Percentiles rank a stretch among this genome's conserved stretches.
Conservation (phyloP, 176 grass and related monocot species). For the Paspalum vaginatum region DNA sequence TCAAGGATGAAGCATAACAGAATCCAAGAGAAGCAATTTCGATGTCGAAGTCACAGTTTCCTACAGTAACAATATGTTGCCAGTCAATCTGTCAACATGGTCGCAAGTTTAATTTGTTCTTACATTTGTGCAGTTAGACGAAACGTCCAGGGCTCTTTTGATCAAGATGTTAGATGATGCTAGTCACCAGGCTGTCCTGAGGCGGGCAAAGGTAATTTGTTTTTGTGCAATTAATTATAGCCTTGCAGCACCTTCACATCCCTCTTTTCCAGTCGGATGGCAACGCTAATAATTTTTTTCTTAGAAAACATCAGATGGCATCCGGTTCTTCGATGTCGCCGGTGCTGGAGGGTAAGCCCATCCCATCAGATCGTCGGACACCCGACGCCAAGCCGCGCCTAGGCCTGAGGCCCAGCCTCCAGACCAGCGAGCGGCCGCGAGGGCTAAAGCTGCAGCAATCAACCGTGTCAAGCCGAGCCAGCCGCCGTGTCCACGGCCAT, state of each 20-base stretch:
- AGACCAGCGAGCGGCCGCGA: neutral
- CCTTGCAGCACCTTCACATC: no score
- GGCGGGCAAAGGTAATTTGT: slow-evolving; percentile 54
- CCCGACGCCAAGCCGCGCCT: neutral
- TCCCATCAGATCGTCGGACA: slow-evolving; percentile 9
- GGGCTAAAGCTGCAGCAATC: slow-evolving; percentile 27
- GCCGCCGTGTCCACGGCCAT: neutral
- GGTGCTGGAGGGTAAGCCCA: slow-evolving; percentile 32
- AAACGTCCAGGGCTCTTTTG: slow-evolving; percentile 51
- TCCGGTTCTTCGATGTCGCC: slow-evolving; percentile 19
- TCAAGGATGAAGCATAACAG: neutral
- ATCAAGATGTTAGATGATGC: slow-evolving; percentile 65
- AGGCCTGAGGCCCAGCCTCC: neutral
- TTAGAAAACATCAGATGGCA: slow-evolving; percentile 32
- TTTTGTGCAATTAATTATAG: neutral
- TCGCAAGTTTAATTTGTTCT: neutral
- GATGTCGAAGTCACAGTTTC: neutral
- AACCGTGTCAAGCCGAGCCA: slow-evolving; percentile 1
- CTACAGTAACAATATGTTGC: neutral
- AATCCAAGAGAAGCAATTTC: neutral
- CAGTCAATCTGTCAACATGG: no score
- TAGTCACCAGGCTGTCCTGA: slow-evolving; percentile 45
- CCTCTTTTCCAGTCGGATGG: neutral
- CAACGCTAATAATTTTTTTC: neutral
- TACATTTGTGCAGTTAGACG: slow-evolving; percentile 52